phyloP scores from a whole-genome alignment of 192 early-diverging fungal genomes.

The Coemansia sp. region DNA sequence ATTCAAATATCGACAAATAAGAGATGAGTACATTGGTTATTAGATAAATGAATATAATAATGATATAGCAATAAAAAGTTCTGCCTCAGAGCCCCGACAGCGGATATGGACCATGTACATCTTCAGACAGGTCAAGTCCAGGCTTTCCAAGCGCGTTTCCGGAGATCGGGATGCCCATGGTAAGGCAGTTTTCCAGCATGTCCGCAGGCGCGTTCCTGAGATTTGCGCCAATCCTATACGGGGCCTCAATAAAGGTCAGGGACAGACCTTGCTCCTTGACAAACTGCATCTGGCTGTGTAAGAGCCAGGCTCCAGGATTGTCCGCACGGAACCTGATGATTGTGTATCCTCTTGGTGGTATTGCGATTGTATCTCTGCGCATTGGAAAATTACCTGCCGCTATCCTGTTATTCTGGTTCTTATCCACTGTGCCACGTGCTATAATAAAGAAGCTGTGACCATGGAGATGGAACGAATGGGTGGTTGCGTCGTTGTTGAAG shows the following conservation, averaged over 20 bases:
- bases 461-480: slow-evolving; percentile 84
- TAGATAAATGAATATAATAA: too few relatives aligned
- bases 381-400: slow-evolving; percentile 25
- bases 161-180: slow-evolving; percentile 56
- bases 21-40: too few relatives aligned
- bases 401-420: slow-evolving; percentile 26
- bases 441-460: slow-evolving; percentile 83
- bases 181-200: slow-evolving; percentile 62
- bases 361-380: slow-evolving; percentile 71
- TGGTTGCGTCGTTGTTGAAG: slow-evolving; percentile 72
- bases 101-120: not conserved
- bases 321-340: slow-evolving; percentile 63
- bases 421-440: slow-evolving; percentile 50
- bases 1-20: too few relatives aligned
- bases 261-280: slow-evolving; percentile 69
- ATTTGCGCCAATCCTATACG: slow-evolving; percentile 54
- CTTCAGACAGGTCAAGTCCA: slow-evolving; percentile 59
- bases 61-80: slow-evolving; percentile 5
- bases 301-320: slow-evolving; percentile 59
- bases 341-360: slow-evolving; percentile 63
- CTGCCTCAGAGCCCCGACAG: slow-evolving; percentile 2
- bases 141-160: slow-evolving; percentile 78
- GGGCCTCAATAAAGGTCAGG: slow-evolving; percentile 68
- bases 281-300: slow-evolving; percentile 77
- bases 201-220: slow-evolving; percentile 47